These are phyloP conservation scores for Ophiocordyceps camponoti-floridani DNA, from an alignment of 2,329 filamentous ascomycete genomes.

Conservation along the genomic window DNA sequence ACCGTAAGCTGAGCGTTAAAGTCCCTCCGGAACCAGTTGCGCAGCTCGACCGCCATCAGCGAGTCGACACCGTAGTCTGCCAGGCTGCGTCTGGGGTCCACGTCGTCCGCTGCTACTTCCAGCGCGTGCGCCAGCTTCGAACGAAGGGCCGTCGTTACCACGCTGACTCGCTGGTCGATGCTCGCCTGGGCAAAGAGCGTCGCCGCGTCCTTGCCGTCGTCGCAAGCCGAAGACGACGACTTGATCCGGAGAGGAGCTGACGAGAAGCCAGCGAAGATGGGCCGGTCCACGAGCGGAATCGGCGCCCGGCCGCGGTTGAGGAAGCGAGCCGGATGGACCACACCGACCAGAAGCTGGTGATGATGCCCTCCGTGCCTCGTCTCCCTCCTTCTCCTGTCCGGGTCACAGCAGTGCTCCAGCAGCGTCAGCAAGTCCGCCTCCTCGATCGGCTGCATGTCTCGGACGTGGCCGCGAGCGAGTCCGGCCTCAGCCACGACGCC, in stretches of 20 bases:
- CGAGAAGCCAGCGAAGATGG: not conserved
- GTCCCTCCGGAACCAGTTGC: conserved; percentile 6
- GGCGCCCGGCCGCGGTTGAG: not conserved
- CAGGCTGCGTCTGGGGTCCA: conserved; percentile 4
- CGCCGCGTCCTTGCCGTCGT: not conserved
- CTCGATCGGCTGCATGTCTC: not conserved
- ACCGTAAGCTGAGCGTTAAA: conserved; percentile 5
- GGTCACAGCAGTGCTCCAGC: not conserved
- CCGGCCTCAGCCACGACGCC: not conserved
- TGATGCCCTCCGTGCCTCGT: not conserved
- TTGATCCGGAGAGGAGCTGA: not conserved
- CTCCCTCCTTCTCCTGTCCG: not conserved
- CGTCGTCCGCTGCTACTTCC: not conserved
- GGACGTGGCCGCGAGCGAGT: not conserved
- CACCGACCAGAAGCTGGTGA: not conserved
- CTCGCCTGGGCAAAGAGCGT: not conserved
- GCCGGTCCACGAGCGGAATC: not conserved
- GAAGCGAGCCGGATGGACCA: not conserved
- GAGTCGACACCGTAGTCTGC: conserved; percentile 6
- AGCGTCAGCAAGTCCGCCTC: not conserved
- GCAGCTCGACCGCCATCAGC: conserved; percentile 6
- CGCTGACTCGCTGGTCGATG: not conserved
- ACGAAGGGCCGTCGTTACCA: not conserved
- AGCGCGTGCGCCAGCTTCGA: not conserved
- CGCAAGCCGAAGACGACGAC: not conserved